Base-by-base conservation (phyloP, 768 basidiomycete genomes). In the Russula sp. region DNA sequence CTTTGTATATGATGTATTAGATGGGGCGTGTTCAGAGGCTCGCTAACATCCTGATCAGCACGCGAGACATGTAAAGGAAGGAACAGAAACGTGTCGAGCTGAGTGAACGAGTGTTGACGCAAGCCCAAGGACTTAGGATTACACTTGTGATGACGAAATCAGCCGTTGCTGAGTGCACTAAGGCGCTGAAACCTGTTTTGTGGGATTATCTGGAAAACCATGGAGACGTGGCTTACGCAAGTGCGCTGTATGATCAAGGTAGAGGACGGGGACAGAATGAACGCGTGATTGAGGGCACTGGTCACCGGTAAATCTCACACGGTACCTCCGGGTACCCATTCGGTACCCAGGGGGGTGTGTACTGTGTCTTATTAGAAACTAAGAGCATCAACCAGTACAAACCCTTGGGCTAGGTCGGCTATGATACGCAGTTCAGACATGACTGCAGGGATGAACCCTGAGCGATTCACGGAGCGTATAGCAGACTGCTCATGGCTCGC, bases 81-180 rank as follows among this genome's bases (percentile, higher is more conserved):
- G 34, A 55, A 55, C 53, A n/a, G 47, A 35, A 58, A 55, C 53
- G 42, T 53, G 62, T 52, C 34, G 31, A 54, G 34, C 47, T 22
- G 37, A 27, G 31, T 40, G 39, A 50, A 20, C 20, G 39, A 55
- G 20, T 47, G 45, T 34, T 10, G 42, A 11, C 42, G 34, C 18
- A 10, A 27, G 39, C 35, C 42, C 44, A 39, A 53, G 20, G 13
- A 55, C 10, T 59, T 49, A 48, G 31, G 39, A 39, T 14, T 39
- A 13, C 55, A 55, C 62, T 39, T 53, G 56, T 16, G 32, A 60
- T 51, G 63, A 64, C 63, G 58, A 58, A 63, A 44, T 49, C 40
- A 37, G 39, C 20, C 4, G 27, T 44, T 54, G 48, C 52, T 54
- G 16, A 18, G 32, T 18, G 20, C 44, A 9, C 18, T 20, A 54